Percentiles rank a stretch among this genome's conserved stretches.
Conservation (phyloP, 2,329 filamentous ascomycete genomes). For the Diaporthe batatas region DNA sequence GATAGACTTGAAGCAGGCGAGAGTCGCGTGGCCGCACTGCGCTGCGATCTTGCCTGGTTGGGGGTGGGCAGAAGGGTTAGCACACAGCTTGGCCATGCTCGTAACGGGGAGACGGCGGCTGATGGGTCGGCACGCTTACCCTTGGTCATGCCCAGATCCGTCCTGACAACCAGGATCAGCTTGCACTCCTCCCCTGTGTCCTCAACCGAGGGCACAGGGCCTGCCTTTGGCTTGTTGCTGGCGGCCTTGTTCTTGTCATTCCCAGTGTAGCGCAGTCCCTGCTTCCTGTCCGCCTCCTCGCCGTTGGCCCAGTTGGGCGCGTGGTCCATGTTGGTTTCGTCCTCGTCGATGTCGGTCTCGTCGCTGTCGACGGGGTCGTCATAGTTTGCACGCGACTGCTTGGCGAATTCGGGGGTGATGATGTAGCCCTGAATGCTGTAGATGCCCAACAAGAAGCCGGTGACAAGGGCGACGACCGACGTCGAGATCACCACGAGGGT, state of each 20-base stretch:
- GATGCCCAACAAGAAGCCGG: conserved; percentile 85
- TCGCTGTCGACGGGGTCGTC: conserved; percentile 76
- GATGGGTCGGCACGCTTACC: conserved; percentile 66
- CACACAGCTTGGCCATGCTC: background rate
- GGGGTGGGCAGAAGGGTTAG: background rate
- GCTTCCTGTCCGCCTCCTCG: conserved; percentile 68
- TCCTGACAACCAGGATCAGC: conserved; percentile 90
- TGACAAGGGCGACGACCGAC: conserved; percentile 78
- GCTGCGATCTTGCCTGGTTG: conserved; percentile 91
- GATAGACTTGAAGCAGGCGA: conserved; percentile 95
- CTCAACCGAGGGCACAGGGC: conserved; percentile 45
- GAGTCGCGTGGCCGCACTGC: conserved; percentile 94
- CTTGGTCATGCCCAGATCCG: conserved; percentile 97
- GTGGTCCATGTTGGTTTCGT: conserved; percentile 71
- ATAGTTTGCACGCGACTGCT: conserved; percentile 69
- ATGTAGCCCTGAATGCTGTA: conserved; percentile 75
- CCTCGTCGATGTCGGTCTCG: conserved; percentile 76
- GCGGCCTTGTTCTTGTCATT: conserved; percentile 48
- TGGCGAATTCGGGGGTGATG: conserved; percentile 66
- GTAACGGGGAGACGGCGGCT: background rate
- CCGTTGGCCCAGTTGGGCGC: conserved; percentile 77
- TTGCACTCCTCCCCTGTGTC: conserved; percentile 85
- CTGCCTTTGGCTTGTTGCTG: conserved; percentile 57
- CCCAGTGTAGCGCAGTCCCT: conserved; percentile 62
- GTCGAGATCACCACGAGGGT: conserved; percentile 74